Evolutionary conservation across 1,284 basidiomycete genomes (phyloP), one percentile per base, ranked within the genome.

Genomic region (Trametes pubescens): DNA sequence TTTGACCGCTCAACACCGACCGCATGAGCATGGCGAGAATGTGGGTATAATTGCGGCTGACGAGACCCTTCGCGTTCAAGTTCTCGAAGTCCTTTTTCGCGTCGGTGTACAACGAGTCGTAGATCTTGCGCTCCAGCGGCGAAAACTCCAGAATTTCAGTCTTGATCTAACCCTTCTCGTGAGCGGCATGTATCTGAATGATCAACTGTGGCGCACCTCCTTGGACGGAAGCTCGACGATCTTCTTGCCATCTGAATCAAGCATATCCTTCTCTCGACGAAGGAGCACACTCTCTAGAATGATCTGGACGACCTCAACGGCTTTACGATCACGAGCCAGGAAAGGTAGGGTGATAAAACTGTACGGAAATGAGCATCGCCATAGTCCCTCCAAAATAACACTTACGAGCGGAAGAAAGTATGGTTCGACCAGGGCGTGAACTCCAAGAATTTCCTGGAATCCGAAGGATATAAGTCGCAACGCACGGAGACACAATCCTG

Each of bases 251-350:
- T 96, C 88, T 49, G 82, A 84, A 78, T 98, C 97, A 51, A 87
- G 88, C 93, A 96, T 98, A 64, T 86, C 91, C 81, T 99, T 99
- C 77, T 99, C 96, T 65, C 97, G 86, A n/a, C 97, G 86, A 2
- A 99, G 81, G 4, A 99, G 81, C 47, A 95, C 86, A 44, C 88
- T 93, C 75, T 97, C 94, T 35, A 98, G 83, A 61, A 98, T 95
- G 61, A 95, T 91, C 77, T 97, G 95, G 0, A 98, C 94, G 40
- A 97, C 89, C 71, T 96, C 94, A 59, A 98, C 91, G 0, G 94
- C 95, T 75, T 95, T 95, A 0, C 92, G 89, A 74, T 98, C 95
- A 43, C 87, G 90, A 38, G 87, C 89, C 51, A 95, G 83, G 80
- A 97, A 98, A 4, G 95, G 95, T 2, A 95, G 78, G 0, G 93